Evolutionary conservation across 345 rosid genomes (phyloP), one percentile per base, ranked within the genome.

Genomic region (Ceriops decandra): DNA sequence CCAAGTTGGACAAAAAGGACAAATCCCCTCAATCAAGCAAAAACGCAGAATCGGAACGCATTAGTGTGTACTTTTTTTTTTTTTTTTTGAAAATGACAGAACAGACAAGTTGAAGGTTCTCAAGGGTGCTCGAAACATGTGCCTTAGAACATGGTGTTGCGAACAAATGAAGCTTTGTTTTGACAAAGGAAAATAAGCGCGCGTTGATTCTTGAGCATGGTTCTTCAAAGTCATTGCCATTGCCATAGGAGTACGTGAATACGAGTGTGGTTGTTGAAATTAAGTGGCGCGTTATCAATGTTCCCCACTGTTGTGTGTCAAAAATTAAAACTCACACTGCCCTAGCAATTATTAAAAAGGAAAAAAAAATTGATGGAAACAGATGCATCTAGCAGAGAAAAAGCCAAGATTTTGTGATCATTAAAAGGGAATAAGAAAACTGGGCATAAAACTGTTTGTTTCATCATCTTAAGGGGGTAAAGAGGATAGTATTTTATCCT

Each of bases 81-180:
- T 1, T 33, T 33, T 33, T 33, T 33, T 33, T 33, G 9, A 33
- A 33, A 33, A 33, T 33, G 36, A 31, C 46, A 61, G 35, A 46
- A 19, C 60, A 49, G 60, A 68, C 63, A 69, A 58, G 60, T 64
- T 42, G 13, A 59, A 60, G 60, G 51, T 8, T 33, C 19, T 49
- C 32, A 7, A 73, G 68, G 69, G 66, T 51, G 80, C 83, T 84
- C 62, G 79, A 76, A 75, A 38, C 28, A 26, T 77, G 84, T 81
- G 83, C 79, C 56, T 58, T 58, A 60, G 81, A 82, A 81, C 85
- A 72, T 82, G 82, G 82, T 49, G 76, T 81, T 81, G 86, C 79
- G 32, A 74, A 60, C 79, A 80, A 73, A 58, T 57, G 22, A 84
- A 73, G 87, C 51, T 77, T 75, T 75, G 76, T 31, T 62, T 65